phyloP scores from a whole-genome alignment of 768 basidiomycete species.

The Amanita jacksonii region DNA sequence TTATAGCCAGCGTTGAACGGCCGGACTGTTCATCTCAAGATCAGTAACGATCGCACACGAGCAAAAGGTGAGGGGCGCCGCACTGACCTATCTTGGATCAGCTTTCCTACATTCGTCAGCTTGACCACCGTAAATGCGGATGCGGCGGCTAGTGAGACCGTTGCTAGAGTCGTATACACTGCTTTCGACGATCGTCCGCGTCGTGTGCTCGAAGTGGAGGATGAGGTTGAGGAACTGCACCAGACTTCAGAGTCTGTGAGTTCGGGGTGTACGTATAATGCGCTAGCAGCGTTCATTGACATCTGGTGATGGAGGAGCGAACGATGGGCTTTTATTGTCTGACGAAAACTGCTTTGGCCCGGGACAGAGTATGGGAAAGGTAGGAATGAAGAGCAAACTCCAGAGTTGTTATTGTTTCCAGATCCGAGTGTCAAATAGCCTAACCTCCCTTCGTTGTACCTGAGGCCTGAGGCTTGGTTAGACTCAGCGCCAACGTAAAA shows the following conservation, averaged over 20 bases:
- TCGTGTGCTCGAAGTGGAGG: not conserved
- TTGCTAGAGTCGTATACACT: constrained; percentile 21
- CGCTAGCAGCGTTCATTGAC: constrained; percentile 28
- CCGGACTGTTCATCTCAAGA: constrained; percentile 4
- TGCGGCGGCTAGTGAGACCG: constrained; percentile 22
- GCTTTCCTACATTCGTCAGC: constrained; percentile 19
- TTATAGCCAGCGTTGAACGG: constrained; percentile 11
- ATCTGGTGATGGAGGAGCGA: no score
- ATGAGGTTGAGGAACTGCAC: constrained; percentile 15
- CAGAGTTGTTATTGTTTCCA: not conserved
- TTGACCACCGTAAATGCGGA: constrained; percentile 24
- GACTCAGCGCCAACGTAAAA: not conserved
- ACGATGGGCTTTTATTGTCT: constrained; percentile 6
- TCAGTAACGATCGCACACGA: constrained; percentile 1
- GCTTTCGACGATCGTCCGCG: constrained; percentile 6
- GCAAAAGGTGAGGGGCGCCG: not conserved
- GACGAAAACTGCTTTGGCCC: no score
- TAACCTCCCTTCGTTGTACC: no score
- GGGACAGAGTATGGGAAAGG: no score
- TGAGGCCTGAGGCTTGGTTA: no score
- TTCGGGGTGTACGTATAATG: constrained; percentile 29
- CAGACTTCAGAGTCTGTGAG: constrained; percentile 31
- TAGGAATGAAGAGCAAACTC: no score
- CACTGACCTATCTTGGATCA: constrained; percentile 20
- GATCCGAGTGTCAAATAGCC: no score